Evolutionary conservation across 139 green algal genomes (phyloP).

Genomic region (Chlamydomonas incerta): DNA sequence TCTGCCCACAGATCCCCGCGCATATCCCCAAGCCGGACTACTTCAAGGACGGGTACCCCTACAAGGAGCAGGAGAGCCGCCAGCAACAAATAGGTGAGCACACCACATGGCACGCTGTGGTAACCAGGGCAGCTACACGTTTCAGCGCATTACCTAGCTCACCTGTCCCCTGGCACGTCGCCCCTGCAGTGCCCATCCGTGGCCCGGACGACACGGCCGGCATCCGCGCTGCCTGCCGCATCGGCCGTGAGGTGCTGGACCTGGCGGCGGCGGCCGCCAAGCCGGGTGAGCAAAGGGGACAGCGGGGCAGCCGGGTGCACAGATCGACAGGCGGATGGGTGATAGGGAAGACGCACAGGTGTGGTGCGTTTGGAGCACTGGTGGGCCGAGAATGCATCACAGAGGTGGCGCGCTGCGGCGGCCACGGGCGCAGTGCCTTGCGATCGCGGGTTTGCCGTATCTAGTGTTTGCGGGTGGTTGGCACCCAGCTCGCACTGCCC

Average conservation of each 20-base stretch:
- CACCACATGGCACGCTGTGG: too few species aligned
- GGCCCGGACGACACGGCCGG: conserved; percentile 74
- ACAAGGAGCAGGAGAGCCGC: conserved; percentile 77
- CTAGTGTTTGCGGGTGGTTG: too few species aligned
- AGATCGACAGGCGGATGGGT: not conserved
- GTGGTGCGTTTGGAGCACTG: not conserved
- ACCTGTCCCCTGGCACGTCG: too few species aligned
- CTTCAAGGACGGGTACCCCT: conserved; percentile 66
- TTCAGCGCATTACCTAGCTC: too few species aligned
- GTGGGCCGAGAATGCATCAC: too few species aligned
- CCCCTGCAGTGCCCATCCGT: conserved; percentile 67
- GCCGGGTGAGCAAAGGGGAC: not conserved
- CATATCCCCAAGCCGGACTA: conserved; percentile 82
- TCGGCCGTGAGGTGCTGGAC: conserved; percentile 51
- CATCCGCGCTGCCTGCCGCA: conserved; percentile 79
- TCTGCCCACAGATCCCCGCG: conserved; percentile 79
- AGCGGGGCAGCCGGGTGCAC: not conserved
- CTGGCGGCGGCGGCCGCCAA: conserved; percentile 34
- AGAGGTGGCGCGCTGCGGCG: too few species aligned
- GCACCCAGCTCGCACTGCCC: too few species aligned
- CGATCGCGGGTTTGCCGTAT: too few species aligned
- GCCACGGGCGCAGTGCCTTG: too few species aligned
- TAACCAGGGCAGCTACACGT: too few species aligned
- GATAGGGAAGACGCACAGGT: not conserved
- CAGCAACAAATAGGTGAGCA: conserved; percentile 78